A percentile compares a stretch with the other conserved stretches of the same genome.
These are phyloP conservation scores for Rosa rugosa DNA, from an alignment of 306 rosid genomes.

Conservation along the genomic window DNA sequence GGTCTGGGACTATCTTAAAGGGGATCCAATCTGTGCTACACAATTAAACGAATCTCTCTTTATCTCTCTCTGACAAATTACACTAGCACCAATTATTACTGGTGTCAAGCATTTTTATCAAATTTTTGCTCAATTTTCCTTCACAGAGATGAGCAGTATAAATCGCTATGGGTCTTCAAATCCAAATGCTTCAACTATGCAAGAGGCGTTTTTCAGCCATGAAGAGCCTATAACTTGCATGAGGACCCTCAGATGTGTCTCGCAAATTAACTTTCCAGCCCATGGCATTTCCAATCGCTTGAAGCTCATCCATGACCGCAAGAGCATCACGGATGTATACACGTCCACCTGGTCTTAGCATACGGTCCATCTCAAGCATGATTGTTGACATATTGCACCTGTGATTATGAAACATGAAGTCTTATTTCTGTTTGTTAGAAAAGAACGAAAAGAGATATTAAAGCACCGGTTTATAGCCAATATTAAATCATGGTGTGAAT, in stretches of 20 bases:
- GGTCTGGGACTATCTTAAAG: neutral
- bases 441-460: neutral
- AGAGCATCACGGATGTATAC: slow-evolving; percentile 79
- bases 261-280: slow-evolving; percentile 72
- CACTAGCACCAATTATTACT: neutral
- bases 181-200: slow-evolving; percentile 42
- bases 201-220: slow-evolving; percentile 75
- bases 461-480: neutral
- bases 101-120: neutral
- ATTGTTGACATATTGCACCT: slow-evolving; percentile 84
- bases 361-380: slow-evolving; percentile 99
- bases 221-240: slow-evolving; percentile 78
- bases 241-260: slow-evolving; percentile 88
- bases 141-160: neutral
- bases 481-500: neutral
- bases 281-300: slow-evolving; percentile 73
- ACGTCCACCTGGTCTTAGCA: slow-evolving; percentile 82
- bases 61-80: neutral
- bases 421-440: neutral
- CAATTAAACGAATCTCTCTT: neutral
- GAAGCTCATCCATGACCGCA: slow-evolving; percentile 80
- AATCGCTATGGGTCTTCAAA: neutral
- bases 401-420: neutral
- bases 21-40: slow-evolving; percentile 5
- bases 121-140: slow-evolving; percentile 1